phyloP scores from a whole-genome alignment of 257 asterid species.

The Plectranthus barbatus region DNA sequence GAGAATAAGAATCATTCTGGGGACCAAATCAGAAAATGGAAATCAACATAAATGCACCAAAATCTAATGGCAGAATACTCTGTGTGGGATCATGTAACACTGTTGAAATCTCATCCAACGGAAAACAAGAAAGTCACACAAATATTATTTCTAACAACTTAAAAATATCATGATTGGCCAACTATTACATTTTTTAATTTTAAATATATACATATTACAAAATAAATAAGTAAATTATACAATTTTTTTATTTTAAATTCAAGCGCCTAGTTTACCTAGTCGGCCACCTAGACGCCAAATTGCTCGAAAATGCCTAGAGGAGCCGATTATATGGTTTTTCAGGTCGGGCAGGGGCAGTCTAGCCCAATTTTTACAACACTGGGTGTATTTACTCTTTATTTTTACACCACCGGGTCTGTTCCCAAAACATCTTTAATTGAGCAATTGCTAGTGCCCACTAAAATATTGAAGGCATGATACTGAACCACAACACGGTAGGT shows the following conservation, averaged over 20 bases:
- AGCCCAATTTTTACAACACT: no score
- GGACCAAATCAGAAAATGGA: background rate
- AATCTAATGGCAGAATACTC: no score
- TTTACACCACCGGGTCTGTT: background rate
- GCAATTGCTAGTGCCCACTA: background rate
- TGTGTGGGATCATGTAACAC: background rate
- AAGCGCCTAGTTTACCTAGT: no score
- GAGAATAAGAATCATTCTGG: background rate
- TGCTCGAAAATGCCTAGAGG: no score
- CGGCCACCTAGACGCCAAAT: no score
- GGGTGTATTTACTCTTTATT: background rate
- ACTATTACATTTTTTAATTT: no score
- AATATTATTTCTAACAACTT: background rate
- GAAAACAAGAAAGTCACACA: conserved; percentile 7
- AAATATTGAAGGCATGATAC: background rate
- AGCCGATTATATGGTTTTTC: no score
- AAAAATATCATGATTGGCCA: background rate
- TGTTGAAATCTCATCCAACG: background rate
- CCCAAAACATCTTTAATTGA: background rate
- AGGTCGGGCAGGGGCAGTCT: no score
- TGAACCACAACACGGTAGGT: background rate
- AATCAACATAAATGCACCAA: background rate
- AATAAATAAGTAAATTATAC: no score
- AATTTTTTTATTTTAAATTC: no score
- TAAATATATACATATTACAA: no score